Evolutionary conservation across 2,329 filamentous ascomycete species (phyloP).

Genomic region (Colletotrichum kahawae): DNA sequence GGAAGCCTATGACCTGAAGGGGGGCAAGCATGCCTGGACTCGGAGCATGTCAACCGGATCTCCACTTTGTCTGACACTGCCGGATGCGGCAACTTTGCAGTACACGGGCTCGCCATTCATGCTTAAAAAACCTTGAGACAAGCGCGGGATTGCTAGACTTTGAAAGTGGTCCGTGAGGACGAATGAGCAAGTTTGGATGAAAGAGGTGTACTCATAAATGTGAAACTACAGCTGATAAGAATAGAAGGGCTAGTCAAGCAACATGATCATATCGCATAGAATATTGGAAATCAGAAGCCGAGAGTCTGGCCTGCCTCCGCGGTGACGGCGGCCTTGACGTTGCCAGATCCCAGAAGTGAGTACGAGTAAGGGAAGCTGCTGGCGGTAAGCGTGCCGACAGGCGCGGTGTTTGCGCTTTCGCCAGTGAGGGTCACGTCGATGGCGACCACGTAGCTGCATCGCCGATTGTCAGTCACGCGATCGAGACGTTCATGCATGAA

Average conservation of each 20-base stretch:
- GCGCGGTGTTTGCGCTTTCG: constrained; percentile 48
- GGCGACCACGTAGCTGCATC: constrained; percentile 35
- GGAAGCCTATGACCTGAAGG: neutral
- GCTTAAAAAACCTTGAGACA: neutral
- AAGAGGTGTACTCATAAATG: neutral
- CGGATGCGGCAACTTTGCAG: neutral
- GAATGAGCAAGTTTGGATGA: neutral
- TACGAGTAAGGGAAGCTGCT: constrained; percentile 56
- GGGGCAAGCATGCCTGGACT: neutral
- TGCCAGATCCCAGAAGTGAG: constrained; percentile 42
- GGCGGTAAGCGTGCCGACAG: constrained; percentile 47
- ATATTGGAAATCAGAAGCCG: neutral
- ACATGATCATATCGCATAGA: neutral
- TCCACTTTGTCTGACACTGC: neutral
- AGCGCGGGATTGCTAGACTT: neutral
- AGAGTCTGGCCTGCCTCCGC: constrained; percentile 38
- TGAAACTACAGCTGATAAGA: neutral
- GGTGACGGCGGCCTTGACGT: constrained; percentile 44
- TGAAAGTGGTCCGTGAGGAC: neutral
- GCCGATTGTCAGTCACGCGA: neutral
- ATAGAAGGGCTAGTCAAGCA: neutral
- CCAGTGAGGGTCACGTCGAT: constrained; percentile 45
- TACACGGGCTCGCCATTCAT: neutral
- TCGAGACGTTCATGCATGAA: neutral
- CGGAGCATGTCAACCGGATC: neutral